phyloP scores from a whole-genome alignment of 345 rosid species.

The Orychophragmus violaceus region DNA sequence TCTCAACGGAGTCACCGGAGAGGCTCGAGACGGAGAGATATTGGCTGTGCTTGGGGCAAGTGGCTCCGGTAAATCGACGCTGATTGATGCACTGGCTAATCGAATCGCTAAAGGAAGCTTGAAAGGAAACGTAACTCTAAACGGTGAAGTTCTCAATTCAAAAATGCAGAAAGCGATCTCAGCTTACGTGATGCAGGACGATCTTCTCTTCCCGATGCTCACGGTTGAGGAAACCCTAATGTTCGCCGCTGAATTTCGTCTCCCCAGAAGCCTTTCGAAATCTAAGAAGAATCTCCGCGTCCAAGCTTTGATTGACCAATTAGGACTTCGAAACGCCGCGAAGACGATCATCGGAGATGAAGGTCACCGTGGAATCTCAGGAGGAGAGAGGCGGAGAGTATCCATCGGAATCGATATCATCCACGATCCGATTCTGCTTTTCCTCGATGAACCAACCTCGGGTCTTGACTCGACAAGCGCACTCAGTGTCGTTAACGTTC shows the following conservation, averaged over 20 bases:
- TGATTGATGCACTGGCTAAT: slow-evolving; percentile 77
- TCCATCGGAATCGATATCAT: slow-evolving; percentile 86
- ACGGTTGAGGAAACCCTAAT: slow-evolving; percentile 86
- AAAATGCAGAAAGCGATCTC: slow-evolving; percentile 77
- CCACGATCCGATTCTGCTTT: slow-evolving; percentile 78
- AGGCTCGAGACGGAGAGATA: slow-evolving; percentile 85
- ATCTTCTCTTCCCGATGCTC: slow-evolving; percentile 77
- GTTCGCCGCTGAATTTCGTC: slow-evolving; percentile 87
- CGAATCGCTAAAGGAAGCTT: slow-evolving; percentile 71
- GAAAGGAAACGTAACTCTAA: slow-evolving; percentile 59
- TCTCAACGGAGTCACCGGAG: slow-evolving; percentile 74
- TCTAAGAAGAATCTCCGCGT: slow-evolving; percentile 69
- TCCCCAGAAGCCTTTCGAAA: slow-evolving; percentile 64
- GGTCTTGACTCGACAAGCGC: slow-evolving; percentile 93
- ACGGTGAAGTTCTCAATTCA: slow-evolving; percentile 70
- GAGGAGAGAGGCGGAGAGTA: slow-evolving; percentile 82
- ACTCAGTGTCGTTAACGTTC: slow-evolving; percentile 74
- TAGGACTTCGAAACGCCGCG: slow-evolving; percentile 75
- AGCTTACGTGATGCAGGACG: slow-evolving; percentile 94
- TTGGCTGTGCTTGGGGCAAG: slow-evolving; percentile 88
- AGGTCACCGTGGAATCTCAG: slow-evolving; percentile 88
- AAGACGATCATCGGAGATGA: slow-evolving; percentile 86
- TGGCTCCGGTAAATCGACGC: slow-evolving; percentile 88
- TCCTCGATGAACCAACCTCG: slow-evolving; percentile 89
- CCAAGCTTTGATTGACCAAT: slow-evolving; percentile 72